Percentiles rank a stretch among this genome's conserved stretches.
Evolutionary conservation across 2,329 filamentous ascomycete genomes (phyloP).

Genomic region (Trichophyton rubrum): DNA sequence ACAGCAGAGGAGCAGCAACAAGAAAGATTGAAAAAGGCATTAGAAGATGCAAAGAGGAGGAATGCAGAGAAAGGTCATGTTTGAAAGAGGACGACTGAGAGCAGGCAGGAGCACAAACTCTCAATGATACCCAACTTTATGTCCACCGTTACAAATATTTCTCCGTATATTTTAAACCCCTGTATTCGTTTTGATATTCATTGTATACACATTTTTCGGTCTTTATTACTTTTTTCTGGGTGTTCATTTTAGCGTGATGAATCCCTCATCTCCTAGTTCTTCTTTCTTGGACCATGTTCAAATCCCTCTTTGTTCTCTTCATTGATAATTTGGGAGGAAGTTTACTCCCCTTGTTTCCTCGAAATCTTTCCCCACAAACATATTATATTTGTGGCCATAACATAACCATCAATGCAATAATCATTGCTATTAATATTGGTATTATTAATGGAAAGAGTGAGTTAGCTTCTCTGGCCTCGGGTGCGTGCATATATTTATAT

Average conservation of each 20-base stretch:
- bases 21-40: constrained; percentile 36
- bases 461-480: not conserved
- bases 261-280: not conserved
- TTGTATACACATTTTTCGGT: not conserved
- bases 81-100: not conserved
- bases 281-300: not conserved
- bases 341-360: not conserved
- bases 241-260: not conserved
- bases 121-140: not conserved
- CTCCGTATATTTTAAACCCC: not conserved
- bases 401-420: not conserved
- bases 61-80: constrained; percentile 31
- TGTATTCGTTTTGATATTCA: not conserved
- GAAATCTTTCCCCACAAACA: not conserved
- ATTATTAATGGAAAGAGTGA: not conserved
- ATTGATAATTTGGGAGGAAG: not conserved
- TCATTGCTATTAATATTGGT: not conserved
- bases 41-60: constrained; percentile 43
- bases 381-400: not conserved
- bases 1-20: constrained; percentile 29
- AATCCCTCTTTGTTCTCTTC: not conserved
- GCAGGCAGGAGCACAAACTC: not conserved
- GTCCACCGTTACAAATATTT: not conserved
- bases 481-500: not conserved
- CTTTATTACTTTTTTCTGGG: not conserved